phyloP scores from a whole-genome alignment of 2,329 filamentous ascomycete species.

The Fusarium sp. region DNA sequence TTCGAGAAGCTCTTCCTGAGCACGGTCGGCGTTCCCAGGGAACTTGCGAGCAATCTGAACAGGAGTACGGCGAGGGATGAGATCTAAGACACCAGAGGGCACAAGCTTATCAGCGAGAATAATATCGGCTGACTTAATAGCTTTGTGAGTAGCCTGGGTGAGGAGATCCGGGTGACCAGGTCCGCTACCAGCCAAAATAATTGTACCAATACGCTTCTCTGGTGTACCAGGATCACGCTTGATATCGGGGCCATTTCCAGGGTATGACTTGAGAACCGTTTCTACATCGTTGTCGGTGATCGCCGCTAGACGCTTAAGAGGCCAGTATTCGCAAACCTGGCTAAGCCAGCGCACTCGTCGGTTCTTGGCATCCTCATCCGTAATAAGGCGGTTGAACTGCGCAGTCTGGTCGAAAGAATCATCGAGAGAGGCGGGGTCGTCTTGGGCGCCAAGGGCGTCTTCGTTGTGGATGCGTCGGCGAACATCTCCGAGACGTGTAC shows the following conservation, averaged over 20 bases:
- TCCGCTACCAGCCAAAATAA: constrained; percentile 92
- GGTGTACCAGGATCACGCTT: constrained; percentile 37
- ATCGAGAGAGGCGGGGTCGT: constrained; percentile 71
- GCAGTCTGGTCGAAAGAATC: constrained; percentile 82
- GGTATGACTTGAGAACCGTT: constrained; percentile 81
- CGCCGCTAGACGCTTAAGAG: constrained; percentile 82
- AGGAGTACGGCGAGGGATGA: constrained; percentile 90
- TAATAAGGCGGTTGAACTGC: constrained; percentile 87
- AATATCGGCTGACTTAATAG: constrained; percentile 82
- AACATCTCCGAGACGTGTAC: constrained; percentile 82
- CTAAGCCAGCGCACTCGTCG: constrained; percentile 92
- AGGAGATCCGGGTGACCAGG: constrained; percentile 94
- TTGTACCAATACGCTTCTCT: constrained; percentile 69
- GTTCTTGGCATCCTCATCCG: constrained; percentile 81
- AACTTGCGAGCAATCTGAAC: constrained; percentile 97
- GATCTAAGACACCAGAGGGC: constrained; percentile 85
- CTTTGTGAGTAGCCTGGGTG: constrained; percentile 84
- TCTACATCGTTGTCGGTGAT: constrained; percentile 87
- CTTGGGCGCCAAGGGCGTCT: constrained; percentile 63
- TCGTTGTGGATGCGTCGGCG: constrained; percentile 82
- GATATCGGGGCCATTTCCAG: constrained; percentile 50
- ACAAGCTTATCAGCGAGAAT: constrained; percentile 90
- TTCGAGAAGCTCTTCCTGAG: constrained; percentile 89
- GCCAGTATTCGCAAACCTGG: constrained; percentile 99
- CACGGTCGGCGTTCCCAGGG: constrained; percentile 94